A percentile compares a stretch with the other conserved stretches of the same genome.
phyloP scores from a whole-genome alignment of 192 early-diverging fungal genomes.

The Linnemannia hyalina region DNA sequence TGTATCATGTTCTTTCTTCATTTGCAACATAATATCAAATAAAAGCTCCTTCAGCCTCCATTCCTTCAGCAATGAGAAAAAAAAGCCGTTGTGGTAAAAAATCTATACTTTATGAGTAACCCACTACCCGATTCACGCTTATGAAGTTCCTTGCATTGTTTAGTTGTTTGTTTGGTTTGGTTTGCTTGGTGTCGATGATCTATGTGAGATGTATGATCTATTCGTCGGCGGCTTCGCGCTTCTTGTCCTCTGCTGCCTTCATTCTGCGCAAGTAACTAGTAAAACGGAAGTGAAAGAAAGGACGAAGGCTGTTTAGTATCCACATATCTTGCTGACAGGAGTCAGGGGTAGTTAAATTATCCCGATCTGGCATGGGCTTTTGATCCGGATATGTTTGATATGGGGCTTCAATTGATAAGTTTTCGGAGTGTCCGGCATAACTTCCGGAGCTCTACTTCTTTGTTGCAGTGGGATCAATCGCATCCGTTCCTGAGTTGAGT shows the following conservation, averaged over 20 bases:
- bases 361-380: not conserved
- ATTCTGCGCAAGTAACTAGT: constrained; percentile 44
- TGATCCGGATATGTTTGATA: not conserved
- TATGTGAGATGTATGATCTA: not conserved
- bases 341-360: not conserved
- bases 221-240: constrained; percentile 45
- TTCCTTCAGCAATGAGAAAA: too few relatives aligned
- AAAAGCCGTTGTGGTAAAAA: not conserved
- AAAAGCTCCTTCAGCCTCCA: not conserved
- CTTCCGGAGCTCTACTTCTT: too few relatives aligned
- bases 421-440: not conserved
- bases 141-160: too few relatives aligned
- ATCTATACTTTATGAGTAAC: not conserved
- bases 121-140: not conserved
- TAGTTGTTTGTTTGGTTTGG: not conserved
- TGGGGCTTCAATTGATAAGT: not conserved
- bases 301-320: not conserved
- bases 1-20: not conserved
- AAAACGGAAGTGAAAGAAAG: not conserved
- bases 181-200: not conserved
- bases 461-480: too few relatives aligned
- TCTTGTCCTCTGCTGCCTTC: constrained; percentile 55
- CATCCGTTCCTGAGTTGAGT: too few relatives aligned
- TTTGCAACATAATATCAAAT: not conserved
- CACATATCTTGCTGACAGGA: not conserved